These are phyloP conservation scores for Talinum fruticosum DNA, from an alignment of 148 eudicot species.

Conservation along the genomic window DNA sequence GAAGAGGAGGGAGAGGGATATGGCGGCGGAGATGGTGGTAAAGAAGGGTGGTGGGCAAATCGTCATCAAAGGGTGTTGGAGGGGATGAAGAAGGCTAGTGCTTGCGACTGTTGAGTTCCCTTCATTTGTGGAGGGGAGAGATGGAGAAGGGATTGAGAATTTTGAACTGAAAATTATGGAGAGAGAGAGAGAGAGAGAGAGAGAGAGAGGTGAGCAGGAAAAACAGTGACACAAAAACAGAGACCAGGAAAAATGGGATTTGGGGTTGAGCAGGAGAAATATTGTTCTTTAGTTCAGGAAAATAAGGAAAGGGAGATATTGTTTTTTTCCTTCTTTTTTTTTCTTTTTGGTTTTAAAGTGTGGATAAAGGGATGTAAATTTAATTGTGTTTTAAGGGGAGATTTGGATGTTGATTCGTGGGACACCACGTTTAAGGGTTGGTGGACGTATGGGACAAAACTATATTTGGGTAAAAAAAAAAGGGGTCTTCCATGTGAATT, in stretches of 20 bases:
- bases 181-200: conserved; percentile 16
- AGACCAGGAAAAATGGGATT: background rate
- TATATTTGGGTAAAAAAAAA: no score
- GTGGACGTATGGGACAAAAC: background rate
- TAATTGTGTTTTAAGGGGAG: background rate
- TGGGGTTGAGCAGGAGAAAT: background rate
- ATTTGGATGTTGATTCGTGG: background rate
- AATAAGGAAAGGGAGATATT: background rate
- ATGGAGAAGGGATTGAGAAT: background rate
- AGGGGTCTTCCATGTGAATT: background rate
- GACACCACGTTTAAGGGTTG: background rate
- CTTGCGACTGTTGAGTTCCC: conserved; percentile 7
- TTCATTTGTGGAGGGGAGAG: conserved; percentile 30
- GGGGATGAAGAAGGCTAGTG: conserved; percentile 1
- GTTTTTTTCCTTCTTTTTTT: no score
- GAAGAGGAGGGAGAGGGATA: conserved; percentile 22
- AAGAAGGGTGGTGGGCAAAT: background rate
- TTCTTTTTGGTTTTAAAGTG: background rate
- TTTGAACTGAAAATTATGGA: conserved; percentile 16
- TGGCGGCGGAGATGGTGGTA: background rate
- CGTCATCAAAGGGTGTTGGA: conserved; percentile 36
- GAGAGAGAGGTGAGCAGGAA: background rate
- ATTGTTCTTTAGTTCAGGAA: background rate
- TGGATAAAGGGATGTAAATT: background rate
- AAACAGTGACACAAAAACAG: conserved; percentile 17